Base-by-base conservation (phyloP, 2,329 filamentous ascomycete genomes). In the Apiospora marii region DNA sequence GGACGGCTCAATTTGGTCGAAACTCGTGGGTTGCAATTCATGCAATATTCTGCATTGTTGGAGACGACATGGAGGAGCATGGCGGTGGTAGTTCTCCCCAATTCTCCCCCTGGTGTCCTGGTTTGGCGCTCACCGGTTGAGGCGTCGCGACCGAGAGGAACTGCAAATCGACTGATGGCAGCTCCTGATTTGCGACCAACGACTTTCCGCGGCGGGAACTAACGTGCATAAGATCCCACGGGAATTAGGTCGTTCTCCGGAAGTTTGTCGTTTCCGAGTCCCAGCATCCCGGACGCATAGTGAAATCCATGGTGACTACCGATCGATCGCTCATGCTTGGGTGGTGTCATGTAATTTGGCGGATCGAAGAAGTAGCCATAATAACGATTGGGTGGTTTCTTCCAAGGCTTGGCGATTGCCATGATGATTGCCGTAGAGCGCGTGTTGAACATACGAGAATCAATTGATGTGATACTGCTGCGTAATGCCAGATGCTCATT, bases 391-490 rank as follows among this genome's bases (percentile, higher is more conserved):
- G 58, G 41, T n/a, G 41, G 19, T 19, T 22, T 64, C 58, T 41
- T 12, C 19, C 4, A 41, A 19, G 34, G 19, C 58, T 24, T n/a
- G 34, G 5, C 19, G 34, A 41, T n/a, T 41, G 58, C 34, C 34
- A 64, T 12, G 34, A 64, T 10, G 13, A 64, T n/a, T 64, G 58
- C 58, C 34, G 34, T 41, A 5, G 58, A 64, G 58, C 58, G 58
- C 58, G 10, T 64, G 58, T 64, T 64, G 58, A 64, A 41, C 58
- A 41, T 64, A 64, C 34, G 58, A 64, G 30, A 64, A 64, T 41
- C 58, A 64, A 64, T 64, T 64, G 58, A 64, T 64, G 58, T 37
- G 53, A 61, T 61, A 37, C 30, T 61, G 53, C 37, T 61, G 58
- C 58, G 34, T 64, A 64, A 64, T 64, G 16, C 58, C 34, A 41